Evolutionary conservation across 192 early-diverging fungal species (phyloP).

Genomic region (Gonapodya sp.): DNA sequence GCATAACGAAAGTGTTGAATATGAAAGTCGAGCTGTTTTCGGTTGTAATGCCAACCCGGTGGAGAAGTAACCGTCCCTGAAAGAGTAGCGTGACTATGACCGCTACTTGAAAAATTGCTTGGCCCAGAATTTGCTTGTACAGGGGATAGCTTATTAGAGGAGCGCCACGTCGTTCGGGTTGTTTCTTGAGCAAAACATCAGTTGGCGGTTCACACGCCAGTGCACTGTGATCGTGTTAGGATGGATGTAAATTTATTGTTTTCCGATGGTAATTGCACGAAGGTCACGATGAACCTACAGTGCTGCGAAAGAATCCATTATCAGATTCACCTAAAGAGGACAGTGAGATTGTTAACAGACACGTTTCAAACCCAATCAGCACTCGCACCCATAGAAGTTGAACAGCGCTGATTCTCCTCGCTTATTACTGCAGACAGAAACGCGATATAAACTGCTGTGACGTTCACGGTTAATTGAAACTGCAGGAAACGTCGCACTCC

Average conservation of each 20-base stretch:
- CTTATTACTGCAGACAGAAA: conserved; percentile 66
- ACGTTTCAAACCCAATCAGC: no score
- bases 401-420: conserved; percentile 61
- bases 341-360: no score
- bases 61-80: no score
- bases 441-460: conserved; percentile 73
- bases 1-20: no score
- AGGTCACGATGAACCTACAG: no score
- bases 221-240: no score
- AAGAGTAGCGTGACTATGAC: background rate
- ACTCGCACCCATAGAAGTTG: conserved; percentile 97
- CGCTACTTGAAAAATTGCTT: background rate
- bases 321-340: no score
- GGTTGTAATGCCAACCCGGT: no score
- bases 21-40: no score
- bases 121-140: background rate
- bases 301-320: conserved; percentile 99
- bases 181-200: background rate
- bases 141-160: background rate
- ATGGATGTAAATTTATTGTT: no score
- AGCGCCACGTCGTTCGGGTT: background rate
- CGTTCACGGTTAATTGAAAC: conserved; percentile 98
- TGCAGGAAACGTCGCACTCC: conserved; percentile 95
- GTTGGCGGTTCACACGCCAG: background rate
- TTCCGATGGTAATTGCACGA: no score